Conservation (phyloP, 208 protist genomes). For the Paratrypanosoma confusum region DNA sequence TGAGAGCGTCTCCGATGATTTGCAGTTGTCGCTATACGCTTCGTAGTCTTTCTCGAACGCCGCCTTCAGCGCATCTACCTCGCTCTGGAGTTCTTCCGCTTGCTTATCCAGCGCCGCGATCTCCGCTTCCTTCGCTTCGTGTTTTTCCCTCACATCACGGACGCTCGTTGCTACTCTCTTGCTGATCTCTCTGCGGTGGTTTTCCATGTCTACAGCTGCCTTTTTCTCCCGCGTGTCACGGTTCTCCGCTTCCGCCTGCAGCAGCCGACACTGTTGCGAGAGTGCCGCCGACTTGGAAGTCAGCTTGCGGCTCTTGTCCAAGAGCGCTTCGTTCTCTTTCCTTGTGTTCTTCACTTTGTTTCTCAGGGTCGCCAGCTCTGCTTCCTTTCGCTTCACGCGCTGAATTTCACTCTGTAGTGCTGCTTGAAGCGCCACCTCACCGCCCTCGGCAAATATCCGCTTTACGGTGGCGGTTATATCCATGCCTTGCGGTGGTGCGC, state of each 20-base stretch:
- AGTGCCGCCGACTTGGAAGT: conserved; percentile 15
- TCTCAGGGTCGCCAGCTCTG: conserved; percentile 37
- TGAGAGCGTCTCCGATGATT: conserved; percentile 22
- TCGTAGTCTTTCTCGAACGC: conserved; percentile 45
- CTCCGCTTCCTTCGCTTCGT: conserved; percentile 24
- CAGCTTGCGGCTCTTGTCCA: conserved; percentile 14
- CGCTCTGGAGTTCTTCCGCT: conserved; percentile 29
- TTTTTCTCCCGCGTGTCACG: conserved; percentile 32
- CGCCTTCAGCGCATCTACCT: conserved; percentile 34
- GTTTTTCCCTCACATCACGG: conserved; percentile 24
- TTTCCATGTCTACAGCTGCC: conserved; percentile 40
- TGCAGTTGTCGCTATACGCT: conserved; percentile 19
- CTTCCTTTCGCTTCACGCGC: conserved; percentile 51
- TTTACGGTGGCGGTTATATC: conserved; percentile 24
- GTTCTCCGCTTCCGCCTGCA: conserved; percentile 39
- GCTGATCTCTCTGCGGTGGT: conserved; percentile 24
- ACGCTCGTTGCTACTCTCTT: conserved; percentile 34
- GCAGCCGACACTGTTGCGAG: conserved; percentile 28
- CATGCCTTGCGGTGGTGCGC: too few relatives aligned
- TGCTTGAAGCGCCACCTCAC: conserved; percentile 42
- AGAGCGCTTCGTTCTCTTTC: conserved; percentile 23
- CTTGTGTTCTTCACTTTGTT: conserved; percentile 30
- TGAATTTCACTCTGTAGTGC: conserved; percentile 59
- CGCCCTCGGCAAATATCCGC: conserved; percentile 32
- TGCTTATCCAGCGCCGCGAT: conserved; percentile 28